Conservation (phyloP, 2,329 filamentous ascomycete genomes). For the Plectosphaerella sp. region DNA sequence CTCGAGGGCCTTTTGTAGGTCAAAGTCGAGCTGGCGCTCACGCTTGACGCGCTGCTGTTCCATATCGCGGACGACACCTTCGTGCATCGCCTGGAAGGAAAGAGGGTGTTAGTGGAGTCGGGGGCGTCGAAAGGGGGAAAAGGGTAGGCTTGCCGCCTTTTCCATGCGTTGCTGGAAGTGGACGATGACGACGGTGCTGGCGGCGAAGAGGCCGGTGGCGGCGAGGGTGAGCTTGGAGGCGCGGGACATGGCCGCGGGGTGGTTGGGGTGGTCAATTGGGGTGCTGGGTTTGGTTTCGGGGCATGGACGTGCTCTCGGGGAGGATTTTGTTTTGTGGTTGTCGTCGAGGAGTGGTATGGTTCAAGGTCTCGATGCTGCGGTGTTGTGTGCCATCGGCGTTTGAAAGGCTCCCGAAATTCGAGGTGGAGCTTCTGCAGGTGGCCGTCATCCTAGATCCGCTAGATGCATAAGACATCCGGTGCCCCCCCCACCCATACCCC, state of each 20-base stretch:
- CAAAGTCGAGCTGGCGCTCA: conserved; percentile 91
- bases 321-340: background rate
- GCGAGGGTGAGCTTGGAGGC: conserved; percentile 83
- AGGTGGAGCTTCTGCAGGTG: too few species aligned
- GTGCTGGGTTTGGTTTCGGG: background rate
- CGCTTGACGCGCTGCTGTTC: conserved; percentile 87
- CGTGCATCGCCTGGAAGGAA: conserved; percentile 87
- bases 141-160: conserved; percentile 11
- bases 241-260: conserved; percentile 70
- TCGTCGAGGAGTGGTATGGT: too few species aligned
- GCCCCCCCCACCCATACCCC: too few species aligned
- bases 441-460: background rate
- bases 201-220: conserved; percentile 71
- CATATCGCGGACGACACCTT: conserved; percentile 89
- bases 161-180: conserved; percentile 86
- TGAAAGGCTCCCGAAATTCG: too few species aligned
- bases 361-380: too few species aligned
- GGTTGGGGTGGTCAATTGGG: background rate
- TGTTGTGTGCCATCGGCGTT: too few species aligned
- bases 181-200: conserved; percentile 75
- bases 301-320: background rate
- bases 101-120: background rate
- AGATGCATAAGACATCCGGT: background rate
- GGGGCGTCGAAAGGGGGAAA: background rate
- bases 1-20: conserved; percentile 81